Percentiles rank a stretch among this genome's conserved stretches.
Conservation (phyloP, 1,139 yeast species). For the Hemisphaericaspora subhashii region DNA sequence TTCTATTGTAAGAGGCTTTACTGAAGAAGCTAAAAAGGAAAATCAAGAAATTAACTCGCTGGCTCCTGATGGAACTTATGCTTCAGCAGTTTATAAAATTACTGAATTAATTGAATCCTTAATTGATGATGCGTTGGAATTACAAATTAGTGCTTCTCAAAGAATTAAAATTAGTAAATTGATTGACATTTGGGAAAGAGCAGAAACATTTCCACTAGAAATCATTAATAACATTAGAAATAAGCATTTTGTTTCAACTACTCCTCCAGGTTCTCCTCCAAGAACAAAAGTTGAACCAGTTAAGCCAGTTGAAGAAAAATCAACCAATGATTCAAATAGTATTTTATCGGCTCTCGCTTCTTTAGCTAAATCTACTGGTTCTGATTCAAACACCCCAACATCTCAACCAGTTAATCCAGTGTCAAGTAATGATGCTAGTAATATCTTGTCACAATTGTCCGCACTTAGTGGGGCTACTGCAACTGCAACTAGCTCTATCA, state of each 20-base stretch:
- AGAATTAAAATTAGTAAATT: constrained; percentile 76
- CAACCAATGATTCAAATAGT: constrained; percentile 51
- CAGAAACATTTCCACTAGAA: constrained; percentile 68
- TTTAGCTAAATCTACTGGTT: constrained; percentile 40
- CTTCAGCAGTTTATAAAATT: constrained; percentile 67
- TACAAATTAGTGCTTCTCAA: constrained; percentile 51
- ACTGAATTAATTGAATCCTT: constrained; percentile 59
- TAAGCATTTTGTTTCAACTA: constrained; percentile 57
- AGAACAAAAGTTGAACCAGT: constrained; percentile 28
- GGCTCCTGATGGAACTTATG: constrained; percentile 71
- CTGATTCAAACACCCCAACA: constrained; percentile 13
- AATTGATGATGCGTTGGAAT: constrained; percentile 59
- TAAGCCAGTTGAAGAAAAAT: constrained; percentile 21
- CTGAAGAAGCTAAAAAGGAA: constrained; percentile 67
- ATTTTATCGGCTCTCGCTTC: constrained; percentile 68
- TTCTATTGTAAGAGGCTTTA: constrained; percentile 83
- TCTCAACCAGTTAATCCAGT: constrained; percentile 2
- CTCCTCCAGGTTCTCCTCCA: constrained; percentile 60
- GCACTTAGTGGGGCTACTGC: constrained; percentile 25
- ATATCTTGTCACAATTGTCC: constrained; percentile 46
- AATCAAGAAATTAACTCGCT: constrained; percentile 44
- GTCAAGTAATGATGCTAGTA: constrained; percentile 29
- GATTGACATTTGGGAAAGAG: constrained; percentile 90
- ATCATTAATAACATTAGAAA: constrained; percentile 55
- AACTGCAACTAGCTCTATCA: constrained; percentile 9